Percentiles rank a stretch among this genome's conserved stretches.
Evolutionary conservation across 305 asterid genomes (phyloP).

Genomic region (Rubia balearica): DNA sequence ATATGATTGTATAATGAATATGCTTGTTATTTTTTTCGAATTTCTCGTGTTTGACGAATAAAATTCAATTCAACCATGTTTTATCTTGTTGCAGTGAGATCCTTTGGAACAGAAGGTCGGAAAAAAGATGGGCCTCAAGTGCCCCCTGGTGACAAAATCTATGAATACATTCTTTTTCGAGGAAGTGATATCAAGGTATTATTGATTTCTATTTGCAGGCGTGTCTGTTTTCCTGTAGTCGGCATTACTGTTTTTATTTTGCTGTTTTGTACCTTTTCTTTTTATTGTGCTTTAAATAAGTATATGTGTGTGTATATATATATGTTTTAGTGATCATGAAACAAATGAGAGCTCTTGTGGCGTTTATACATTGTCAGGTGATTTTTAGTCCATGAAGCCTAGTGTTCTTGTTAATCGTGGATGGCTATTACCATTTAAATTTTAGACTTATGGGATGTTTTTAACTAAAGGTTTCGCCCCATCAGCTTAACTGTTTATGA

Average conservation of each 20-base stretch:
- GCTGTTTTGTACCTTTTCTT: neutral
- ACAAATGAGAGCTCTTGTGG: neutral
- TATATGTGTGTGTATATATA: too few species aligned
- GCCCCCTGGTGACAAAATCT: slow-evolving; percentile 75
- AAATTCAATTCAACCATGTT: neutral
- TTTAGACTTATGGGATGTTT: neutral
- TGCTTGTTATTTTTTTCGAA: neutral
- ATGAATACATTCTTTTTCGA: slow-evolving; percentile 83
- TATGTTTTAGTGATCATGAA: neutral
- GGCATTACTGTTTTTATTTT: neutral
- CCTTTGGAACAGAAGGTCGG: slow-evolving; percentile 95
- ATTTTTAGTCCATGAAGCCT: neutral
- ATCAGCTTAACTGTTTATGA: neutral
- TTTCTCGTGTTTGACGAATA: neutral
- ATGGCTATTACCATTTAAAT: neutral
- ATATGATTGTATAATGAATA: neutral
- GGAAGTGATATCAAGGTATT: slow-evolving; percentile 92
- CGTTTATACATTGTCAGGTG: neutral
- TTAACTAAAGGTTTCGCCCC: neutral
- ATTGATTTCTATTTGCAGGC: neutral
- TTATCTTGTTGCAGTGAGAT: slow-evolving; percentile 55
- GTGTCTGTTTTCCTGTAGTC: neutral
- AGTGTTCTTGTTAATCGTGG: neutral
- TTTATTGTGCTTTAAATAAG: neutral
- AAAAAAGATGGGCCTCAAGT: slow-evolving; percentile 90